Conservation (phyloP, 305 asterid genomes). For the Solanum aculeatissimum region DNA sequence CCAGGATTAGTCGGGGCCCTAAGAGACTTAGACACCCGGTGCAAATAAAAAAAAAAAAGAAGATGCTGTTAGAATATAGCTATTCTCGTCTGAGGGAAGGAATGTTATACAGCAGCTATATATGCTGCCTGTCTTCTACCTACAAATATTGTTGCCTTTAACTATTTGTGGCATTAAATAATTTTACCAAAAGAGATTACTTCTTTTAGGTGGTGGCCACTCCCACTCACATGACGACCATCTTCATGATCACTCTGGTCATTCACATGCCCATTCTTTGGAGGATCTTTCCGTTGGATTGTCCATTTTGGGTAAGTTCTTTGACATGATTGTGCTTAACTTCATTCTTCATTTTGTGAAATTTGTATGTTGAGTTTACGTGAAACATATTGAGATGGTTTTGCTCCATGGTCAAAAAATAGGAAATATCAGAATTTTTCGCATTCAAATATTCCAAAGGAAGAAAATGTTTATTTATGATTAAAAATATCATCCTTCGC, state of each 20-base stretch:
- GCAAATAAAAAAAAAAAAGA: too few species aligned
- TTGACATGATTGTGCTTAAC: neutral
- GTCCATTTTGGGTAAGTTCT: conserved; percentile 70
- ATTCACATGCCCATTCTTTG: conserved; percentile 78
- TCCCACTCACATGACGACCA: conserved; percentile 74
- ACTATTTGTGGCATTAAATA: neutral
- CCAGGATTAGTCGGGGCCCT: too few species aligned
- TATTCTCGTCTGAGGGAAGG: neutral
- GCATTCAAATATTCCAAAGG: neutral
- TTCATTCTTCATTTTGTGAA: neutral
- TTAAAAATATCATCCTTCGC: neutral
- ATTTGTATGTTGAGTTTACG: neutral
- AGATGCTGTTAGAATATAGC: neutral
- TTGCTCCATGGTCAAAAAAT: neutral
- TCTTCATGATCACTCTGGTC: conserved; percentile 37
- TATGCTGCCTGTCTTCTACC: neutral
- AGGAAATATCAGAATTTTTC: neutral
- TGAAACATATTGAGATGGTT: neutral
- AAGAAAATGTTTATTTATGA: neutral
- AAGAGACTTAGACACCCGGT: too few species aligned
- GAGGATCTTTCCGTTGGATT: conserved; percentile 86
- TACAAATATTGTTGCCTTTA: neutral
- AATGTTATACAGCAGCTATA: neutral
- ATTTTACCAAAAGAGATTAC: neutral
- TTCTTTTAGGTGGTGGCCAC: conserved; percentile 66